phyloP scores from a whole-genome alignment of 1,284 basidiomycete genomes.

The Spongispora temasekensis region DNA sequence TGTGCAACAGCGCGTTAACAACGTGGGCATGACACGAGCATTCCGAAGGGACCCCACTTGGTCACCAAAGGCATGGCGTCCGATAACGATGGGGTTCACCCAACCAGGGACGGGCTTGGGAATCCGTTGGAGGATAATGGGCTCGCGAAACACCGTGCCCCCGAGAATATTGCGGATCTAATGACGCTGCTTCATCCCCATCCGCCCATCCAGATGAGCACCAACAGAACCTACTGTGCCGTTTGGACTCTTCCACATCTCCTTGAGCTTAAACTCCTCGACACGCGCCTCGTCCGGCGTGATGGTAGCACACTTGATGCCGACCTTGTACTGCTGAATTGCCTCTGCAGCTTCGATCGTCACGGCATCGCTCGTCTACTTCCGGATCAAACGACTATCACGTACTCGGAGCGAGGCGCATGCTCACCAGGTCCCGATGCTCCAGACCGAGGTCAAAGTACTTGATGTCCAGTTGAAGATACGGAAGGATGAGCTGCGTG shows the following conservation, averaged over 20 bases:
- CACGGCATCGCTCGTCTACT: constrained; percentile 89
- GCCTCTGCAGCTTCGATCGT: constrained; percentile 94
- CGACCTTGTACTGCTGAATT: constrained; percentile 87
- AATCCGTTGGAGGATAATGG: constrained; percentile 90
- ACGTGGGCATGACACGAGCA: neutral
- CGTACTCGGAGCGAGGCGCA: neutral
- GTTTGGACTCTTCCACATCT: constrained; percentile 97
- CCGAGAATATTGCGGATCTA: constrained; percentile 96
- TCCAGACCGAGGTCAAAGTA: constrained; percentile 97
- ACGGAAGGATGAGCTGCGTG: constrained; percentile 87
- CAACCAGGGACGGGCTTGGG: constrained; percentile 96
- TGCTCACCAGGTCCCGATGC: constrained; percentile 79
- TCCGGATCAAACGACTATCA: constrained; percentile 1
- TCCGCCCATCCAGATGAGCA: constrained; percentile 4
- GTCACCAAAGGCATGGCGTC: constrained; percentile 95
- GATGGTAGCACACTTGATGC: constrained; percentile 97
- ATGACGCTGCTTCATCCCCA: constrained; percentile 5
- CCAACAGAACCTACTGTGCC: constrained; percentile 78
- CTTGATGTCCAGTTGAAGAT: constrained; percentile 95
- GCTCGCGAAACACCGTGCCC: constrained; percentile 98
- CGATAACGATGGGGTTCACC: constrained; percentile 96
- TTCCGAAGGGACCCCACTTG: constrained; percentile 53
- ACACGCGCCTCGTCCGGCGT: constrained; percentile 97
- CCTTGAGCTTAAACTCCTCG: constrained; percentile 94
- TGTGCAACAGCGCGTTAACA: constrained; percentile 38